Percentiles rank a stretch among this genome's conserved stretches.
Conservation (phyloP, 202 grass and related monocot genomes). For the Brachypodium distachyon region DNA sequence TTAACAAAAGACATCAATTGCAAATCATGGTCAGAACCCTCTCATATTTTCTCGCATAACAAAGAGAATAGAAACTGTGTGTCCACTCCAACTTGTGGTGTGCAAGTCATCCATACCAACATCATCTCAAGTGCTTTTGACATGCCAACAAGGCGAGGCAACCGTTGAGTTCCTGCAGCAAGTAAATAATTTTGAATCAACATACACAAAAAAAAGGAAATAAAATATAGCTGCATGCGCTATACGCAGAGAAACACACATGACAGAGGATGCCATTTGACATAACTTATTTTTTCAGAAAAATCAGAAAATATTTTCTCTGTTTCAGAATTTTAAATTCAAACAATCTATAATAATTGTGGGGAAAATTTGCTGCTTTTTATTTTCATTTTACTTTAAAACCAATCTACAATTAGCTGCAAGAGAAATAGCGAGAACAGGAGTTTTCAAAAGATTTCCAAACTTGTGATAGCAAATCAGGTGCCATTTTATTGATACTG, state of each 20-base stretch:
- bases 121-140: conserved; percentile 6
- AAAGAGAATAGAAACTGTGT: not conserved
- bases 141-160: conserved; percentile 7
- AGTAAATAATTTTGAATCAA: not conserved
- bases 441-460: not conserved
- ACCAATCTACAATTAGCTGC: not conserved
- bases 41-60: not conserved
- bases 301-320: no score
- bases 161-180: conserved; percentile 5
- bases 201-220: not conserved
- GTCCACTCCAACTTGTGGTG: not conserved
- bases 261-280: not conserved
- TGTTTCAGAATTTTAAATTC: no score
- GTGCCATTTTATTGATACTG: no score
- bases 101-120: not conserved
- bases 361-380: not conserved
- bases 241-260: not conserved
- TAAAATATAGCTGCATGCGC: not conserved
- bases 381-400: not conserved
- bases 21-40: not conserved
- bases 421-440: not conserved
- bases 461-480: no score
- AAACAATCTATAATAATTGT: no score
- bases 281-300: no score
- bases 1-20: not conserved